Evolutionary conservation across 345 rosid genomes (phyloP).

Genomic region (Eucalyptus curtisii): DNA sequence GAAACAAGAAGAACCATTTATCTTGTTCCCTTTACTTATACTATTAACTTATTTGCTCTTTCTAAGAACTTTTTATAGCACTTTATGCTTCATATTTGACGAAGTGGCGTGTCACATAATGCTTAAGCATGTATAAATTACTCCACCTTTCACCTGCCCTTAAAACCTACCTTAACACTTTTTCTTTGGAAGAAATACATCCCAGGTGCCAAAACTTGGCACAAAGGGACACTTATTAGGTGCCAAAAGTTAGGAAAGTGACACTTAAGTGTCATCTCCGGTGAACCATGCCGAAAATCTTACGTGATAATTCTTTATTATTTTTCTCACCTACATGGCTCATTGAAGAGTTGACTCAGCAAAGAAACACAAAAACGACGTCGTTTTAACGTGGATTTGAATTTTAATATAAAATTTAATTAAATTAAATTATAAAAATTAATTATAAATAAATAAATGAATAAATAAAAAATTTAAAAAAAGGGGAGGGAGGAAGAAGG

Average conservation of each 20-base stretch:
- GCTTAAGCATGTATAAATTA: not conserved
- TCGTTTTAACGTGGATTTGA: rapidly evolving
- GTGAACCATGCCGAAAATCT: rapidly evolving
- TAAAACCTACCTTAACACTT: not conserved
- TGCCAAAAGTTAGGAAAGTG: rapidly evolving
- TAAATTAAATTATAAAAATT: too few species aligned
- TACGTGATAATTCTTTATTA: too few species aligned
- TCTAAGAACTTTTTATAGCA: too few species aligned
- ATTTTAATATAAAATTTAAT: too few species aligned
- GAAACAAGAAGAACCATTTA: too few species aligned
- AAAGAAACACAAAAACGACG: rapidly evolving
- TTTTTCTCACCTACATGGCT: rapidly evolving
- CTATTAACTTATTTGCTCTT: too few species aligned
- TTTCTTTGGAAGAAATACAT: too few species aligned
- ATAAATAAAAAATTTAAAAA: too few species aligned
- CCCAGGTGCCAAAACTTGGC: rapidly evolving
- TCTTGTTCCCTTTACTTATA: too few species aligned
- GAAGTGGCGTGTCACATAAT: not conserved
- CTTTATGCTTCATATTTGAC: not conserved
- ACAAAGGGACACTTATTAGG: rapidly evolving
- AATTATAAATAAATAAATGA: too few species aligned
- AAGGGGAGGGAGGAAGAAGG: too few species aligned
- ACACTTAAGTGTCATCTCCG: rapidly evolving
- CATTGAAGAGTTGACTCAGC: rapidly evolving
- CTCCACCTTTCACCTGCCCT: not conserved